Evolutionary conservation across 148 eudicot genomes (phyloP).

Genomic region (Rhododendron molle): DNA sequence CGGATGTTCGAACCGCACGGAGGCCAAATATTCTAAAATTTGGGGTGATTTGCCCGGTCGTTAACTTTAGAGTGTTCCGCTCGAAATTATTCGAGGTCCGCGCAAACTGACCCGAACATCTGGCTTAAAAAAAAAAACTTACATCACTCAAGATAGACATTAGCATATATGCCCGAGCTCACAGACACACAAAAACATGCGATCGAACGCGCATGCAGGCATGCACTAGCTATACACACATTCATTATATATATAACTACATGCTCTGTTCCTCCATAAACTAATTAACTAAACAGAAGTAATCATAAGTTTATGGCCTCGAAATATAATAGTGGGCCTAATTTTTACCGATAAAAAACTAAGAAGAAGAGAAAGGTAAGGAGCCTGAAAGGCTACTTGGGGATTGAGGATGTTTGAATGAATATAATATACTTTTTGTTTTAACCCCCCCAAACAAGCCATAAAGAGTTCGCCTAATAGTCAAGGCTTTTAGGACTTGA

Average conservation of each 20-base stretch:
- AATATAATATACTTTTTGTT: background rate
- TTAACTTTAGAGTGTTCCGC: background rate
- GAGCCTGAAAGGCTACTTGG: conserved; percentile 18
- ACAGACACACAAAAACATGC: conserved; percentile 25
- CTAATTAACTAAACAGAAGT: background rate
- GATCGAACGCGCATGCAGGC: conserved; percentile 33
- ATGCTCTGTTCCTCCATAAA: conserved; percentile 15
- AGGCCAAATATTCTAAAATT: background rate
- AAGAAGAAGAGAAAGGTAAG: background rate
- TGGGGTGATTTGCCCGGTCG: background rate
- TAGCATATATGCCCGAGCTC: conserved; percentile 4
- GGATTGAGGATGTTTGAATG: conserved; percentile 20
- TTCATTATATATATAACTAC: background rate
- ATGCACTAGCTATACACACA: background rate
- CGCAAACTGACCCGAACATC: background rate
- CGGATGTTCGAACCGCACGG: rapidly evolving
- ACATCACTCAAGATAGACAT: background rate
- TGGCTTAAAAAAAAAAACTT: background rate
- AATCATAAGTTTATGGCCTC: conserved; percentile 10
- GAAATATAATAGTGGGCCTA: background rate
- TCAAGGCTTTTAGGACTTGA: no score
- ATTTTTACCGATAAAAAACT: background rate
- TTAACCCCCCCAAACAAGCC: background rate
- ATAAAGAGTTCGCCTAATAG: background rate
- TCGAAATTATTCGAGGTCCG: background rate